Evolutionary conservation across 768 basidiomycete species (phyloP).

Genomic region (Podaxis sp.): DNA sequence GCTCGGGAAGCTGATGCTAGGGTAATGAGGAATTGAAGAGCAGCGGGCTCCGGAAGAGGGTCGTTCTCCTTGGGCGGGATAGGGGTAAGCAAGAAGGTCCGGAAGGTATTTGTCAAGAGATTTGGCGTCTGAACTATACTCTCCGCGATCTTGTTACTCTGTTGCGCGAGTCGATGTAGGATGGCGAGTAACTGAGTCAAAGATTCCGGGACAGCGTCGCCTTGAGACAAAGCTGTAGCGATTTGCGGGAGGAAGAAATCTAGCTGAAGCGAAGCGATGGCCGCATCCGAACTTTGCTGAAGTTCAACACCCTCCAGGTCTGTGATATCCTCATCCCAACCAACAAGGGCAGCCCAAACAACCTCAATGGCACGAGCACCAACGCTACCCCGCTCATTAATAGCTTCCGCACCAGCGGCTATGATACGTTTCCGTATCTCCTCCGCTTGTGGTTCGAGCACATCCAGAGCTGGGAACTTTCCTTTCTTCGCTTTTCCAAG

Average conservation of each 20-base stretch:
- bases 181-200: conserved; percentile 57
- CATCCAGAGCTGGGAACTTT: conserved; percentile 34
- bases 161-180: conserved; percentile 59
- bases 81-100: conserved; percentile 56
- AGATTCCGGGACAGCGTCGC: conserved; percentile 47
- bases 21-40: conserved; percentile 55
- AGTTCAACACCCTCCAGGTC: conserved; percentile 51
- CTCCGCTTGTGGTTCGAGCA: conserved; percentile 38
- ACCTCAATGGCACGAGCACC: conserved; percentile 70
- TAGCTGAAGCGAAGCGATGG: conserved; percentile 35
- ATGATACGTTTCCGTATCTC: conserved; percentile 63
- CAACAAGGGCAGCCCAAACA: conserved; percentile 71
- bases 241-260: conserved; percentile 51
- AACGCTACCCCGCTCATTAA: conserved; percentile 64
- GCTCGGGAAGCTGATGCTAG: conserved; percentile 67
- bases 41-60: conserved; percentile 42
- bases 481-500: conserved; percentile 32
- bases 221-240: conserved; percentile 36
- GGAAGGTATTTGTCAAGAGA: conserved; percentile 51
- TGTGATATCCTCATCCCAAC: conserved; percentile 49
- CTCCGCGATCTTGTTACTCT: conserved; percentile 53
- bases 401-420: conserved; percentile 64
- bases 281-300: conserved; percentile 25
- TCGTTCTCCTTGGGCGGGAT: conserved; percentile 39
- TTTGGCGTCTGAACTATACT: conserved; percentile 50